Base-by-base conservation (phyloP, 2,329 filamentous ascomycete species). In the Alternaria rosae region DNA sequence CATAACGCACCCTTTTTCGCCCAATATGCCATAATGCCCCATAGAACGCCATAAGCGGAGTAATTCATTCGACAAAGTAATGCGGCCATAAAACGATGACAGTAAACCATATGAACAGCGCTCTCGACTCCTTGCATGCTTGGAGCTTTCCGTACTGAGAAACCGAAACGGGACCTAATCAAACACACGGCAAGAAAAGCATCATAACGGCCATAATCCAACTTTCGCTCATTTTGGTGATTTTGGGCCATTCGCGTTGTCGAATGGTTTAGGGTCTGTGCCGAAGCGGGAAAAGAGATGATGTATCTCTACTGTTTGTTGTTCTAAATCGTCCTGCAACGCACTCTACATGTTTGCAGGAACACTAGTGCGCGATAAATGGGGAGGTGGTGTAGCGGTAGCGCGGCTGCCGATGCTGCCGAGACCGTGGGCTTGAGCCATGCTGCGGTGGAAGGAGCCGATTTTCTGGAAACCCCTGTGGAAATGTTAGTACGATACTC, bases 381-480 rank as follows among this genome's bases (percentile, higher is more conserved):
- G 58, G 26, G 67, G 62, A 20, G 62, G 65, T 13, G 67, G 68
- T 15, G 65, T 67, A 12, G 68, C 66, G 38, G 68, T 64, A 20
- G 66, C 47, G n/a, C 57, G 43, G 11, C 53, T 42, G 17, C 53
- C 44, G 9, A 60, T 55, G 17, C 58, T 66, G 20, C 69, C 68
- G 26, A 76, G 62, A 9, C 73, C 71, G 23, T 77, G 76, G 12
- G 70, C 71, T 42, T 76, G 74, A 17, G 74, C 74, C 57, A 78
- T 73, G 56, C 62, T 76, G 26, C 73, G 72, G 50, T 84, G 82
- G 66, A 82, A 84, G 3, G 79, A 78, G 26, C 82, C 82, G 52
- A 84, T 84, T 32, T 82, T 82, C 64, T 84, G 81, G 72, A 84
- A 84, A 23, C 82, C 82, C 75, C 82, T 84, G 62, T 23, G 13